phyloP scores from a whole-genome alignment of 2,329 filamentous ascomycete species.

The Cyphellophora attinorum region DNA sequence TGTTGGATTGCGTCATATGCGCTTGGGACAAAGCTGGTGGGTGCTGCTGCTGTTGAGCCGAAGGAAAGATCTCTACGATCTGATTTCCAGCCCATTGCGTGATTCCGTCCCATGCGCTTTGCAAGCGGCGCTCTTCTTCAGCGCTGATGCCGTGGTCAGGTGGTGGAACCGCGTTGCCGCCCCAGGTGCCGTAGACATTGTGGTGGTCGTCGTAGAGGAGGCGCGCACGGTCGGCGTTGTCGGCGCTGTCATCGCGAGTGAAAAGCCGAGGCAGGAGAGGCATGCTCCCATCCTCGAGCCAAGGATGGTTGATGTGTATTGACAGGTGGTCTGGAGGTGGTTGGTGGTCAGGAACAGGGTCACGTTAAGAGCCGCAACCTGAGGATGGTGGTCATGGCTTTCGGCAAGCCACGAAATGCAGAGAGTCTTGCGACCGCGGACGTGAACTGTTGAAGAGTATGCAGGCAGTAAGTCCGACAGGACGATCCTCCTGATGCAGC shows the following conservation, averaged over 20 bases:
- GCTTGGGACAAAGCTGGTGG: no score
- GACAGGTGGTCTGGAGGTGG: no score
- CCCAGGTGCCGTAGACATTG: constrained; percentile 17
- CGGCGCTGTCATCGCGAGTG: neutral
- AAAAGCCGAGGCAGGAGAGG: constrained; percentile 18
- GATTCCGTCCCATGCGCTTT: constrained; percentile 18
- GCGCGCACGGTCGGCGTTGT: constrained; percentile 12
- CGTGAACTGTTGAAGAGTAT: no score
- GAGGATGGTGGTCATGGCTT: no score
- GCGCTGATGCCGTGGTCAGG: constrained; percentile 3
- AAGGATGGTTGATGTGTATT: no score
- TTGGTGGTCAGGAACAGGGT: no score
- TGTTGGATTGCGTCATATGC: neutral
- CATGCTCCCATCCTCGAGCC: constrained; percentile 19
- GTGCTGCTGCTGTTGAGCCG: constrained; percentile 8
- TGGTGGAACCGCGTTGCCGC: constrained; percentile 7
- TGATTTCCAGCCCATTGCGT: constrained; percentile 18
- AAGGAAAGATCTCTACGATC: constrained; percentile 19
- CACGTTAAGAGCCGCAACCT: no score
- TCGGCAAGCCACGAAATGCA: no score
- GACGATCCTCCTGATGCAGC: no score
- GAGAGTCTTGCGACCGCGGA: no score
- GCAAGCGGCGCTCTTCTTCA: constrained; percentile 17
- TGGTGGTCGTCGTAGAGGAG: constrained; percentile 16
- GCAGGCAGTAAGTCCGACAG: no score